Evolutionary conservation across 2,329 filamentous ascomycete species (phyloP).

Genomic region (Ascochyta pisi): DNA sequence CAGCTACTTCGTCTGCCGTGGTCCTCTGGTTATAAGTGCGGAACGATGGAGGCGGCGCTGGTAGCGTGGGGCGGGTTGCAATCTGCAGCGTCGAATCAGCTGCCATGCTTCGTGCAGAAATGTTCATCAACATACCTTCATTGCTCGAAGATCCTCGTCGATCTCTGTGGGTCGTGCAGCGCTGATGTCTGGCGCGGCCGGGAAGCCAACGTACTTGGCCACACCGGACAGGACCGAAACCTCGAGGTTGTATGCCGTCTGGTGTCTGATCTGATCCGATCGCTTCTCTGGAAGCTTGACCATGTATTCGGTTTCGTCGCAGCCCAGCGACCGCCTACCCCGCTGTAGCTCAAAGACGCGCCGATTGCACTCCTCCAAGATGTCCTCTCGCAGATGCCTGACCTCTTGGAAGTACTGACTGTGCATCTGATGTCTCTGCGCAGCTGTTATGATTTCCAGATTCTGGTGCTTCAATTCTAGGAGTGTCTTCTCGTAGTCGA

Average conservation of each 20-base stretch:
- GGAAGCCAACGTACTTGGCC: slow-evolving; percentile 95
- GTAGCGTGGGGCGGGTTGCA: slow-evolving; percentile 36
- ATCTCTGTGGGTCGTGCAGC: slow-evolving; percentile 75
- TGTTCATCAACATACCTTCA: slow-evolving; percentile 71
- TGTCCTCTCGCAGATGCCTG: slow-evolving; percentile 80
- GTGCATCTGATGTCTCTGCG: slow-evolving; percentile 83
- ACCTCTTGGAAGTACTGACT: slow-evolving; percentile 89
- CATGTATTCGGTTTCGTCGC: slow-evolving; percentile 80
- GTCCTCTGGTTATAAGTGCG: slow-evolving; percentile 45
- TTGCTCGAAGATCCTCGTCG: slow-evolving; percentile 86
- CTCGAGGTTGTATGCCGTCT: slow-evolving; percentile 92
- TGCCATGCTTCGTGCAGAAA: slow-evolving; percentile 20
- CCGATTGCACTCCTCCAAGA: slow-evolving; percentile 81
- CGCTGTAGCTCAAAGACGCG: slow-evolving; percentile 94
- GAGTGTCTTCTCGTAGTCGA: slow-evolving; percentile 76
- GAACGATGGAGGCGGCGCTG: slow-evolving; percentile 39
- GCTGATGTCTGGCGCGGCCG: slow-evolving; percentile 85
- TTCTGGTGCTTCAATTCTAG: slow-evolving; percentile 76
- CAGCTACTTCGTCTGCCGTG: slow-evolving; percentile 62
- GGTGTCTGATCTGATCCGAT: slow-evolving; percentile 80
- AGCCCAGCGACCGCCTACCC: slow-evolving; percentile 79
- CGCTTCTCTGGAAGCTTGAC: slow-evolving; percentile 80
- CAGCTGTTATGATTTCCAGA: slow-evolving; percentile 73
- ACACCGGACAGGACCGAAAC: slow-evolving; percentile 89
- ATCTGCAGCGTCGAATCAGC: slow-evolving; percentile 42